Percentiles rank a stretch among this genome's conserved stretches.
phyloP scores from a whole-genome alignment of 805 yeast genomes.

The Saccharomyces mikatae region DNA sequence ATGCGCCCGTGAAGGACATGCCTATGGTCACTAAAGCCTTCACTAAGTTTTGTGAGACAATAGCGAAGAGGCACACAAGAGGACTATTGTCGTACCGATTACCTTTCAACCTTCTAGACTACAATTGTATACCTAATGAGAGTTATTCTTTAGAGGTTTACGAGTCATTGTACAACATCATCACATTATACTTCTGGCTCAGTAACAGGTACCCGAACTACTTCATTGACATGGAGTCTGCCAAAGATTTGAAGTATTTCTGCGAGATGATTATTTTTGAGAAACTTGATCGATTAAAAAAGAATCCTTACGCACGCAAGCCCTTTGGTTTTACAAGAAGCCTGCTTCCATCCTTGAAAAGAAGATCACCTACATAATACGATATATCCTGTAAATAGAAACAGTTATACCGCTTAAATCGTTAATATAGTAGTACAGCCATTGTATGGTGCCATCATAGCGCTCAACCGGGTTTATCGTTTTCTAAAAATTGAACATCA shows the following conservation, averaged over 20 bases:
- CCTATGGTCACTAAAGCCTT: conserved; percentile 37
- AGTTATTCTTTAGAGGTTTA: conserved; percentile 23
- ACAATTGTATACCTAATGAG: conserved; percentile 19
- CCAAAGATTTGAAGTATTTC: conserved; percentile 56
- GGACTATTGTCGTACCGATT: conserved; percentile 46
- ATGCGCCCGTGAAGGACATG: conserved; percentile 51
- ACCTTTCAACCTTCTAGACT: conserved; percentile 25
- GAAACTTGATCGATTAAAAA: conserved; percentile 28
- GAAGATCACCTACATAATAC: conserved; percentile 3
- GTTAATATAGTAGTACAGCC: not conserved
- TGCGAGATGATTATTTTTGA: conserved; percentile 48
- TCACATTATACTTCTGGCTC: conserved; percentile 75
- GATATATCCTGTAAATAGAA: not conserved
- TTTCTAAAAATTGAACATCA: not conserved
- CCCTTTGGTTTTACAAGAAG: not conserved
- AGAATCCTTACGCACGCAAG: conserved; percentile 23
- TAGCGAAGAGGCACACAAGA: conserved; percentile 46
- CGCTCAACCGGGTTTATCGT: not conserved
- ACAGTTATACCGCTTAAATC: not conserved
- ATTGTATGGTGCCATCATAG: not conserved
- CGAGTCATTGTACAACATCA: conserved; percentile 61
- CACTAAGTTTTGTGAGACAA: conserved; percentile 41
- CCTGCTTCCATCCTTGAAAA: conserved; percentile 2
- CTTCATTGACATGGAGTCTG: conserved; percentile 70
- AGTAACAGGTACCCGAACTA: conserved; percentile 77